These are phyloP conservation scores for Citrus trifoliata DNA, from an alignment of 345 rosid genomes.

Conservation along the genomic window DNA sequence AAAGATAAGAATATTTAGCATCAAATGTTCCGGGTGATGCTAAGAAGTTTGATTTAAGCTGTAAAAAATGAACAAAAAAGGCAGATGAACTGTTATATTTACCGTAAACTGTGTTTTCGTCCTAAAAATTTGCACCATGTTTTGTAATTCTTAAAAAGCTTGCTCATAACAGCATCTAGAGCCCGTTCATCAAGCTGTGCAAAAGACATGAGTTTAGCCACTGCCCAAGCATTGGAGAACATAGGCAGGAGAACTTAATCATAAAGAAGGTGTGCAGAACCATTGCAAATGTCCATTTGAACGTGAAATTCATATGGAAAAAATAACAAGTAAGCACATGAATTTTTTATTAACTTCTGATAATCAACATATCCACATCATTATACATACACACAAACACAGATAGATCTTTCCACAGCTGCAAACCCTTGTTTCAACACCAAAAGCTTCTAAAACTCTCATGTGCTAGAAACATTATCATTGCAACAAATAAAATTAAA, in stretches of 20 bases:
- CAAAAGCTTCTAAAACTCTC: not conserved
- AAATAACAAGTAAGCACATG: not conserved
- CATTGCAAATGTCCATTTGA: not conserved
- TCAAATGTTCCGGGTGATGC: not conserved
- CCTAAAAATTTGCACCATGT: constrained; percentile 96
- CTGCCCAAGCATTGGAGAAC: not conserved
- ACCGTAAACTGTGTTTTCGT: constrained; percentile 93
- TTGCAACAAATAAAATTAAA: not conserved
- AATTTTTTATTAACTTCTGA: not conserved
- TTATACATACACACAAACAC: not conserved
- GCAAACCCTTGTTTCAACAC: not conserved
- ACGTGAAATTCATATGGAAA: not conserved
- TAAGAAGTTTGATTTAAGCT: constrained; percentile 9
- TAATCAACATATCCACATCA: not conserved
- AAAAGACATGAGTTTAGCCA: constrained; percentile 7
- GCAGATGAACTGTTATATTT: constrained; percentile 6
- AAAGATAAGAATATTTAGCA: constrained; percentile 1
- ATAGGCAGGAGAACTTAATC: not conserved
- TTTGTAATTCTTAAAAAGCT: constrained; percentile 87
- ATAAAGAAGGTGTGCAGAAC: not conserved
- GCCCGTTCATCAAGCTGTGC: constrained; percentile 97
- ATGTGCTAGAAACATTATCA: not conserved
- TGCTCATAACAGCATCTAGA: constrained; percentile 79
- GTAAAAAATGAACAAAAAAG: not conserved
- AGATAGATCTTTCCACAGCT: not conserved